Base-by-base conservation (phyloP, 768 basidiomycete genomes). In the Leccinum pellstonianum region DNA sequence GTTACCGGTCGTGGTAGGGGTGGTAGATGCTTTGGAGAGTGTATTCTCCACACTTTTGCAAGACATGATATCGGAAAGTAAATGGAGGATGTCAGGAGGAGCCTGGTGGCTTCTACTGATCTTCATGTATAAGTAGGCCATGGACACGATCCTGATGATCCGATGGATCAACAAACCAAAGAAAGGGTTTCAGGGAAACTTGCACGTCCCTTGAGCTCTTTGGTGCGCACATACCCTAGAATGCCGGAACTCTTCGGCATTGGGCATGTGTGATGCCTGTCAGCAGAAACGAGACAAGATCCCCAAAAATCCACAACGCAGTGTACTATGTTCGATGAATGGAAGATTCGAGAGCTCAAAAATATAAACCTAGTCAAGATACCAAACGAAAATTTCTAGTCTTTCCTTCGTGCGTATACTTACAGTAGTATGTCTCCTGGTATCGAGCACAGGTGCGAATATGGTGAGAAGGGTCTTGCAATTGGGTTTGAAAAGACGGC, bases 91-190 rank as follows among this genome's bases (percentile, higher is more conserved):
- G 29, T n/a, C 43, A 38, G 21, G 33, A 49, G 17, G 49, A 57
- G 1, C 37, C 54, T 33, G 23, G 27, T 41, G 3, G 14, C 55
- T 7, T 8, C 21, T 33, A 17, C 23, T 21, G 31, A 23, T 53
- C 23, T 4, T 11, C 23, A 12, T 54, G 43, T 64, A 67, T 67
- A 67, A 55, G 58, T 67, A 67, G 19, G 55, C 21, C 38, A 35
- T 46, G 47, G 31, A 53, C 52, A 63, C 19, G 52, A 48, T 47
- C 50, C 33, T 25, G 17, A 38, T 48, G 29, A 46, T 33, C 37
- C 27, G 37, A 63, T 50, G 25, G 15, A 60, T 55, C 52, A 15
- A 31, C 38, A 50, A 15, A 60, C 52, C 52, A 15, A 37, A 56
- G 54, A 52, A 57, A 12, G 23, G 19, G 43, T 25, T 10, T 49